These are phyloP conservation scores for Xylariaceae sp. DNA, from an alignment of 2,329 filamentous ascomycete genomes.

Conservation along the genomic window DNA sequence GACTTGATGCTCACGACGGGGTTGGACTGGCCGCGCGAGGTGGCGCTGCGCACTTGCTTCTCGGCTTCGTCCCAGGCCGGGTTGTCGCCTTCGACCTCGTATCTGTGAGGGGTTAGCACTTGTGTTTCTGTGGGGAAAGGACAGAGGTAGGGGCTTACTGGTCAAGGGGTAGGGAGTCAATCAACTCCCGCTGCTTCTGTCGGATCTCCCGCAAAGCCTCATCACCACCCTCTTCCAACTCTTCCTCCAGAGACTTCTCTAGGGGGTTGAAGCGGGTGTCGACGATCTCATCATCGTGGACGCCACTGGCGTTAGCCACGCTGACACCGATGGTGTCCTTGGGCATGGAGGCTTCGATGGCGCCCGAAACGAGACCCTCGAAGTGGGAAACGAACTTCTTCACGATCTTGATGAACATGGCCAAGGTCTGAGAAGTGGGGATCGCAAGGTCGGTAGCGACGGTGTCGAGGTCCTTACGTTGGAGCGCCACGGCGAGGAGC, in stretches of 20 bases:
- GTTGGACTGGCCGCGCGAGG: constrained; percentile 51
- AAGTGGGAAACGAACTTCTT: constrained; percentile 82
- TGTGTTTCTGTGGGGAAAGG: too few relatives aligned
- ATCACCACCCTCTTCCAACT: constrained; percentile 77
- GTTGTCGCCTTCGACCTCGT: constrained; percentile 59
- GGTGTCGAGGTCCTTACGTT: constrained; percentile 79
- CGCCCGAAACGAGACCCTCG: constrained; percentile 65
- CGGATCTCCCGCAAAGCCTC: constrained; percentile 66
- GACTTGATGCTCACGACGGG: constrained; percentile 76
- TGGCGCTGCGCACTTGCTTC: constrained; percentile 60
- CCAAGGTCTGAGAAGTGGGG: constrained; percentile 72
- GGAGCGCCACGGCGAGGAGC: constrained; percentile 82
- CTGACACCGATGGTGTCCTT: constrained; percentile 54
- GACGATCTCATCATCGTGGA: constrained; percentile 64
- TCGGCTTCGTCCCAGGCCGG: constrained; percentile 66
- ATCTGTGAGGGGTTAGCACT: constrained; percentile 38
- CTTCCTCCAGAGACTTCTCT: constrained; percentile 67
- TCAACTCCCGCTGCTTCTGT: constrained; percentile 79
- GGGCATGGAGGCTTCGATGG: constrained; percentile 63
- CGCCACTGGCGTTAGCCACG: constrained; percentile 53
- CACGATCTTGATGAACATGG: constrained; percentile 96
- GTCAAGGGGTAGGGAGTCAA: constrained; percentile 84
- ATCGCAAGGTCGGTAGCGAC: constrained; percentile 74
- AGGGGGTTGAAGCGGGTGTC: constrained; percentile 65
- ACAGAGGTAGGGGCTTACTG: constrained; percentile 52